A percentile compares a stretch with the other conserved stretches of the same genome.
Evolutionary conservation across 2,329 filamentous ascomycete species (phyloP).

Genomic region (Bipolaris cookei): DNA sequence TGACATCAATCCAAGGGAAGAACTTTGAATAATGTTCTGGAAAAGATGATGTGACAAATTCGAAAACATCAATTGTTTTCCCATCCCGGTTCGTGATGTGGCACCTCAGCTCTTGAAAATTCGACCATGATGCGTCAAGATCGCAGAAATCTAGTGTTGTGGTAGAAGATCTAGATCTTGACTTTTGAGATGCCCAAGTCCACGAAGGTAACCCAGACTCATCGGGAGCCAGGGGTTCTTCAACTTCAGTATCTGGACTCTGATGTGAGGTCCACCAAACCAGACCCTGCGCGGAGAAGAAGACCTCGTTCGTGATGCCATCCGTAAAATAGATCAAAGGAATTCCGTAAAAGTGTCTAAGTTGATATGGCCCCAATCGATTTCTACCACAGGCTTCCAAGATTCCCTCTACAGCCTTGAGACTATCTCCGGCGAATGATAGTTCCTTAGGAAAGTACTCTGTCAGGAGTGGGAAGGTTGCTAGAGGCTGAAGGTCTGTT

Average conservation of each 20-base stretch:
- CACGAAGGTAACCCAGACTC: background rate
- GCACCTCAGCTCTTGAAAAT: background rate
- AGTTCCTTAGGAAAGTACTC: slow-evolving; percentile 3
- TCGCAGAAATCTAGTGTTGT: background rate
- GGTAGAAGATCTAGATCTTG: too few species aligned
- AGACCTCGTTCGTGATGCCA: too few species aligned
- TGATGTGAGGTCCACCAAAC: background rate
- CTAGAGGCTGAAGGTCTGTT: too few species aligned
- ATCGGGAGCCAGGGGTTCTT: too few species aligned
- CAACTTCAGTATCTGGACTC: background rate
- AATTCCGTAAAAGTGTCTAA: slow-evolving; percentile 7
- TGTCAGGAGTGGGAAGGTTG: too few species aligned
- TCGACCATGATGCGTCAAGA: too few species aligned
- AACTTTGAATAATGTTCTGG: background rate
- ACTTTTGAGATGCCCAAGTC: background rate
- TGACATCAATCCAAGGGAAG: background rate
- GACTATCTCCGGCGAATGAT: background rate
- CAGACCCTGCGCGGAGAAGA: background rate
- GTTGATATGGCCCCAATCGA: too few species aligned
- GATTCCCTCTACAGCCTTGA: slow-evolving; percentile 7
- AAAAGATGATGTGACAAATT: background rate
- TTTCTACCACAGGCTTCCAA: background rate
- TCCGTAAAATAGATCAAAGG: background rate
- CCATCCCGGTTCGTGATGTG: background rate
- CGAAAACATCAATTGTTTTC: background rate